A percentile compares a stretch with the other conserved stretches of the same genome.
phyloP scores from a whole-genome alignment of 1,284 basidiomycete genomes.

The Malassezia japonica region DNA sequence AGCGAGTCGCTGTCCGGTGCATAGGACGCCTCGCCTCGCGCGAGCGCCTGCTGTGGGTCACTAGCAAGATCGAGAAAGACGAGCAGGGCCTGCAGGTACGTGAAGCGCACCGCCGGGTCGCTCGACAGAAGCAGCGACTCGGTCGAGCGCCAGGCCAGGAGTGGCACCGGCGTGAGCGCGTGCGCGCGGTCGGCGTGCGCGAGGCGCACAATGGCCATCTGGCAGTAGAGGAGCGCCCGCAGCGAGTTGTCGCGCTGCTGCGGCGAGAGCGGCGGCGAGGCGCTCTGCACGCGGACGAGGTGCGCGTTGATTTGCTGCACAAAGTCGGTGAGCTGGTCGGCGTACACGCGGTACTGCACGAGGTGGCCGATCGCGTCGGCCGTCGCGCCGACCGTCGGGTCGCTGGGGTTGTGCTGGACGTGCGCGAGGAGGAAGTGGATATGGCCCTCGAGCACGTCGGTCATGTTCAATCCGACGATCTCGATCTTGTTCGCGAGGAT shows the following conservation, averaged over 20 bases:
- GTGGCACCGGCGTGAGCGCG: slow-evolving; percentile 14
- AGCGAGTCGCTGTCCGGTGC: slow-evolving; percentile 22
- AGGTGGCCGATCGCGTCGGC: slow-evolving; percentile 74
- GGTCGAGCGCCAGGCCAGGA: slow-evolving; percentile 5
- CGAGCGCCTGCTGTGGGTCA: slow-evolving; percentile 3
- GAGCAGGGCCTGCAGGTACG: slow-evolving; percentile 6
- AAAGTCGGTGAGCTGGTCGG: slow-evolving; percentile 90
- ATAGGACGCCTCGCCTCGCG: background rate
- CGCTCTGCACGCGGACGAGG: slow-evolving; percentile 61
- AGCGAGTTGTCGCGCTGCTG: slow-evolving; percentile 59
- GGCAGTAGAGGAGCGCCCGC: slow-evolving; percentile 62
- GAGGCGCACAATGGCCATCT: slow-evolving; percentile 61
- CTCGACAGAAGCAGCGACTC: slow-evolving; percentile 7
- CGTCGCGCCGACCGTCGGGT: slow-evolving; percentile 61
- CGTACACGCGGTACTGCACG: slow-evolving; percentile 83
- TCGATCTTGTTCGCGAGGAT: slow-evolving; percentile 68
- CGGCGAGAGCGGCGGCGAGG: slow-evolving; percentile 52
- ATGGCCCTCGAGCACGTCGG: slow-evolving; percentile 61
- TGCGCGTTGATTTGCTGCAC: slow-evolving; percentile 72
- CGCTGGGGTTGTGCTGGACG: slow-evolving; percentile 52
- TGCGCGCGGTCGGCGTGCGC: slow-evolving; percentile 20
- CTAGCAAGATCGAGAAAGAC: slow-evolving; percentile 16
- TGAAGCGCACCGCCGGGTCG: slow-evolving; percentile 6
- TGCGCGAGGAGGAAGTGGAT: slow-evolving; percentile 65
- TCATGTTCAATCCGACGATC: slow-evolving; percentile 79